Base-by-base conservation (phyloP, 2,329 filamentous ascomycete species). In the Cordyceps javanica region DNA sequence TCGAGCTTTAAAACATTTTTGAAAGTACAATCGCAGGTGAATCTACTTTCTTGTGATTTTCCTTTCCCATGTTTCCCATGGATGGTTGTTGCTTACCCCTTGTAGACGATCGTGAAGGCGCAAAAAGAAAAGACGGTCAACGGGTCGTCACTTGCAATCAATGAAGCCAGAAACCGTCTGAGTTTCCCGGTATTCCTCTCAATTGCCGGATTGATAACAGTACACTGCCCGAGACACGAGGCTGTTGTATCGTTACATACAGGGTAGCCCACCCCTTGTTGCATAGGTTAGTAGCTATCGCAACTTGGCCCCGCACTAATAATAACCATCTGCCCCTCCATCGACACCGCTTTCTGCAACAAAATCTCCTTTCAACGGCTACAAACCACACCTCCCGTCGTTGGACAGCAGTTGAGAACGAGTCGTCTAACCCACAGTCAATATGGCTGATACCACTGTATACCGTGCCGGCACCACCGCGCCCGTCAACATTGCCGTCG, bases 401-500 rank as follows among this genome's bases (percentile, higher is more conserved):
- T 42, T 51, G 46, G 38, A 23, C 23, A 45, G 38, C 38, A 44
- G 46, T 32, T 19, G 42, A 36, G 23, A 23, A 26, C 9, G 11
- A 44, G 7, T 19, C 36, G 23, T 41, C 23, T n/a, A 5, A 30
- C 16, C 16, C 11, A 6, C 16, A 19, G n/a, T 58, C 60, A 62
- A 55, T 62, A 80, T 80, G 77, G 72, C 76, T 32, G 77, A 79
- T 64, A 74, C 67, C 55, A 79, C 77, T 58, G 82, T 97, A 68
- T 92, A 95, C 79, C 88, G 91, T 67, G 90, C 94, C 65, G 97
- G 90, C 79, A 97, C 94, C 60, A 97, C 92, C 62, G 94, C 94
- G 41, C 94, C 93, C 14, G 93, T 97, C 70, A 97, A 97, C 79
- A 97, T 97, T 71, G 93, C 93, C 64, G 92, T 97, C 59, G 94